Evolutionary conservation across 2,329 filamentous ascomycete species (phyloP).

Genomic region (Sordariomycetes sp.): DNA sequence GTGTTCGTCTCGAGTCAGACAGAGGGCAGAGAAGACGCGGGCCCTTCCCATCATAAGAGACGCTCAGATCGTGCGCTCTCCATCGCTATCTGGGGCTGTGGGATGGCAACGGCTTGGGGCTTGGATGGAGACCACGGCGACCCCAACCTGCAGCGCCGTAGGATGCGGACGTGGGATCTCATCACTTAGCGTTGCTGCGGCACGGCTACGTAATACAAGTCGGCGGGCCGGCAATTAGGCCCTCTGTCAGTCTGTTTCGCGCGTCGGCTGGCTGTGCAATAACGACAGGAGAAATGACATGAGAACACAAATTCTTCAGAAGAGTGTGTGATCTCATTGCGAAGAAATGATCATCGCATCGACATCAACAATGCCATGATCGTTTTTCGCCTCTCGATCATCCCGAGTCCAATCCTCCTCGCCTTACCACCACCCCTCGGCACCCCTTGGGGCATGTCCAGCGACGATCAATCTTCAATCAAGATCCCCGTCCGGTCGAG

Average conservation of each 20-base stretch:
- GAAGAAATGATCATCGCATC: too few relatives aligned
- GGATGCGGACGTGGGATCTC: conserved; percentile 1
- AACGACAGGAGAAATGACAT: too few relatives aligned
- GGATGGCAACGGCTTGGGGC: background rate
- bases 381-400: background rate
- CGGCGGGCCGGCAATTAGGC: background rate
- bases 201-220: conserved; percentile 1
- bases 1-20: background rate
- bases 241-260: background rate
- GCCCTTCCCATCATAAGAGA: background rate
- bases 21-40: background rate
- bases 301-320: too few relatives aligned
- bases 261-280: background rate
- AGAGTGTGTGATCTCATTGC: too few relatives aligned
- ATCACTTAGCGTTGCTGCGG: background rate
- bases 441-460: too few relatives aligned
- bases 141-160: background rate
- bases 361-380: background rate
- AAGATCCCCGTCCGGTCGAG: too few relatives aligned
- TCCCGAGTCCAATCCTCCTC: background rate
- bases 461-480: too few relatives aligned
- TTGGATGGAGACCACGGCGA: too few relatives aligned
- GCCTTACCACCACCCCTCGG: too few relatives aligned
- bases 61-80: background rate
- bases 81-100: background rate